Evolutionary conservation across 2,329 filamentous ascomycete species (phyloP).

Genomic region (Xylariaceae sp.): DNA sequence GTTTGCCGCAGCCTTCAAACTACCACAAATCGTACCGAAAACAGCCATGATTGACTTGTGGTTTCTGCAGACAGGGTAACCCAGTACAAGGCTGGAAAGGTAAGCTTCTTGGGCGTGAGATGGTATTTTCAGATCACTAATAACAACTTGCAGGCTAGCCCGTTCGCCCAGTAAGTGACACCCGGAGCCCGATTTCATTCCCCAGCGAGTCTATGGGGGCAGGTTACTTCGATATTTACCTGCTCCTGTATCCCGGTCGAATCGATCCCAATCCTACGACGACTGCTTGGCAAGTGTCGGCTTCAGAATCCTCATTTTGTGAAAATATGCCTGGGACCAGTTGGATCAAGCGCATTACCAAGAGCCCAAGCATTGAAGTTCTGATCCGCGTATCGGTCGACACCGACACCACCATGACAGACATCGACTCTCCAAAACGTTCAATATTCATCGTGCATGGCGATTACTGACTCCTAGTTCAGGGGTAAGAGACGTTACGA

Average conservation of each 20-base stretch:
- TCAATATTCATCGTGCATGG: background rate
- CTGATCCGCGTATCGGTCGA: background rate
- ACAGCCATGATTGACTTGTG: conserved; percentile 5
- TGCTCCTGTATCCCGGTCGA: background rate
- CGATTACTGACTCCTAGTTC: conserved; percentile 4
- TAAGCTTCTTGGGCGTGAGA: conserved; percentile 2
- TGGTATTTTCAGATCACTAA: conserved; percentile 9
- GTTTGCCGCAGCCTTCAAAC: background rate
- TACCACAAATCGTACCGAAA: background rate
- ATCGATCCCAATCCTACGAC: background rate
- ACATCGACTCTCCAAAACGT: background rate
- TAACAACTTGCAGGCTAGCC: conserved; percentile 19
- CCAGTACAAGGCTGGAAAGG: conserved; percentile 35
- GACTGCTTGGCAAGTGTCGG: background rate
- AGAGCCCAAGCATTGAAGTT: background rate
- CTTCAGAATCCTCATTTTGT: background rate
- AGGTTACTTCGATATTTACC: background rate
- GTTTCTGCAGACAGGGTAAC: conserved; percentile 28
- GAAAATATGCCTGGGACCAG: background rate
- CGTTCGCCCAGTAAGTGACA: conserved; percentile 32
- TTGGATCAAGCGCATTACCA: background rate
- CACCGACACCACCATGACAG: background rate
- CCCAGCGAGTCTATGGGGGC: background rate
- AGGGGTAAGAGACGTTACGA: conserved; percentile 33
- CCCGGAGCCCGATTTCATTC: background rate